Evolutionary conservation across 768 basidiomycete species (phyloP).

Genomic region (Auricularia cornea): DNA sequence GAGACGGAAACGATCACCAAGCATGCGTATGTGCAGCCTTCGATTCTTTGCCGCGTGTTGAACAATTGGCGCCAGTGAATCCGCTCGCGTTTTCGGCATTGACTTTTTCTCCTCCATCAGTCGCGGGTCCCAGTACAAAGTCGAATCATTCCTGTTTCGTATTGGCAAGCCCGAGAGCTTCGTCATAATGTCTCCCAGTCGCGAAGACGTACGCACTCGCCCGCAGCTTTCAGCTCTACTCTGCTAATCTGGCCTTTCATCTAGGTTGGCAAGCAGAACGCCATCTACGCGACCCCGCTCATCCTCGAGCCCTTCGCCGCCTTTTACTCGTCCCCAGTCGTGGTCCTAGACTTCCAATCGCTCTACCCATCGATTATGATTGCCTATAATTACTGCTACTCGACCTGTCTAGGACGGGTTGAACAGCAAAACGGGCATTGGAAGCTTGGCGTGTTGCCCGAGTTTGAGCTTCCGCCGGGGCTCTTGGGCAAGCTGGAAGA

Average conservation of each 20-base stretch:
- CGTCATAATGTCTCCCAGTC: conserved; percentile 83
- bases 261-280: conserved; percentile 93
- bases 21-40: conserved; percentile 64
- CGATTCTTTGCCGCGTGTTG: neutral
- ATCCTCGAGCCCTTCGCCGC: conserved; percentile 92
- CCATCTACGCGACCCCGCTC: conserved; percentile 90
- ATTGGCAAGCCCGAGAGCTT: conserved; percentile 95
- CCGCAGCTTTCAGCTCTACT: neutral
- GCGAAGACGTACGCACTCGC: conserved; percentile 53
- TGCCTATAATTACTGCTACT: conserved; percentile 95
- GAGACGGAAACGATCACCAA: conserved; percentile 76
- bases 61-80: conserved; percentile 53
- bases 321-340: conserved; percentile 85
- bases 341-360: conserved; percentile 94
- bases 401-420: conserved; percentile 88
- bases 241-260: conserved; percentile 1
- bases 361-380: conserved; percentile 98
- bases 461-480: conserved; percentile 60
- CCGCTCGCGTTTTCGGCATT: conserved; percentile 93
- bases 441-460: conserved; percentile 73
- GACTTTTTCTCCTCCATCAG: conserved; percentile 95
- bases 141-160: conserved; percentile 97
- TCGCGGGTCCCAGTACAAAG: conserved; percentile 96
- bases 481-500: conserved; percentile 61
- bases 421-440: conserved; percentile 79